These are phyloP conservation scores for Whalleya microplaca DNA, from an alignment of 2,329 filamentous ascomycete species.

Conservation along the genomic window DNA sequence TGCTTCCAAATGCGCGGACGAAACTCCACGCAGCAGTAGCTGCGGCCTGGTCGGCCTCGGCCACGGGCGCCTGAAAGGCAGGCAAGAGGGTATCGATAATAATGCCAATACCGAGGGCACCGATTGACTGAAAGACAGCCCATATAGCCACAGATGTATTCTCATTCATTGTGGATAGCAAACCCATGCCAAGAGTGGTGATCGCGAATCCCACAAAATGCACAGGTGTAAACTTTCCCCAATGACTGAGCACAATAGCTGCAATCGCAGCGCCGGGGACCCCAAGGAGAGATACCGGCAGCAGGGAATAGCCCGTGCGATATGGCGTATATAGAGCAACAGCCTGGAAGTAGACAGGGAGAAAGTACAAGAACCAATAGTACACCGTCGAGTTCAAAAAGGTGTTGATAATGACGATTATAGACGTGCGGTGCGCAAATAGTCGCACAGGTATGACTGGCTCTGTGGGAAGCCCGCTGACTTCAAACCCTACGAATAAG, in stretches of 20 bases:
- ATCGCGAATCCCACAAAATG: conserved; percentile 34
- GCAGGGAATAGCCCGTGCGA: conserved; percentile 28
- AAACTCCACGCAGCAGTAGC: conserved; percentile 43
- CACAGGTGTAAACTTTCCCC: conserved; percentile 26
- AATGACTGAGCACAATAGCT: conserved; percentile 30
- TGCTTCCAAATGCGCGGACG: conserved; percentile 43
- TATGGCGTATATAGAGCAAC: conserved; percentile 35
- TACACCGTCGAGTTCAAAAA: conserved; percentile 42
- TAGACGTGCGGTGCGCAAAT: conserved; percentile 46
- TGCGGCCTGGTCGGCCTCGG: conserved; percentile 34
- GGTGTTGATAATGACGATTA: conserved; percentile 35
- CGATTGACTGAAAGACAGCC: conserved; percentile 41
- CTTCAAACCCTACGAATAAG: conserved; percentile 2
- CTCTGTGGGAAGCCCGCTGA: conserved; percentile 18
- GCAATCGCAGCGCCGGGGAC: conserved; percentile 16
- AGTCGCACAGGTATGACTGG: conserved; percentile 46
- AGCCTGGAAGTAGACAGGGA: conserved; percentile 49
- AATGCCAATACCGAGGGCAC: conserved; percentile 42
- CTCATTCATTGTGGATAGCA: conserved; percentile 40
- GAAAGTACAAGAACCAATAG: conserved; percentile 42
- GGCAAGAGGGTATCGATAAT: conserved; percentile 42
- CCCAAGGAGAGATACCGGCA: conserved; percentile 21
- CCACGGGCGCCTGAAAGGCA: conserved; percentile 40
- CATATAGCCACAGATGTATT: conserved; percentile 38
- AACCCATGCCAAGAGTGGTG: conserved; percentile 39